A percentile compares a stretch with the other conserved stretches of the same genome.
phyloP scores from a whole-genome alignment of 352 stramenopile genomes.

The Phytophthora foliorum region DNA sequence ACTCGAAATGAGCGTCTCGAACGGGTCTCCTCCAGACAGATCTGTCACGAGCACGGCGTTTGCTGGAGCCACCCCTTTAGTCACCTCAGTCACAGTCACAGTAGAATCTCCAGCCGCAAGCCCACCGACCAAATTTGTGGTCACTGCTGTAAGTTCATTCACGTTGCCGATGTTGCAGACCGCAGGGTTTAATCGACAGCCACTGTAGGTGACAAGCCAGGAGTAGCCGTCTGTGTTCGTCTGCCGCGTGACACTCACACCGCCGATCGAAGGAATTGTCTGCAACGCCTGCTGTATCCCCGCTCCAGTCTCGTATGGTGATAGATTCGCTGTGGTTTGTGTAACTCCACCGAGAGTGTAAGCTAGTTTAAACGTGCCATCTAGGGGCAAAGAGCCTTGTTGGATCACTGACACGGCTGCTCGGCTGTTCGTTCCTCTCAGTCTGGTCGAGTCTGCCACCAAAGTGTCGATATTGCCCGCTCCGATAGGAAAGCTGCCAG shows the following conservation, averaged over 20 bases:
- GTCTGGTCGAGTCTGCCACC: conserved; percentile 45
- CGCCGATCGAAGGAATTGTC: conserved; percentile 57
- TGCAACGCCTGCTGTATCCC: conserved; percentile 62
- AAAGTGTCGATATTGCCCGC: conserved; percentile 68
- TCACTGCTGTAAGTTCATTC: conserved; percentile 55
- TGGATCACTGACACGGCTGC: conserved; percentile 44
- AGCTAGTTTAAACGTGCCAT: conserved; percentile 69
- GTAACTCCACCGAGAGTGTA: conserved; percentile 48
- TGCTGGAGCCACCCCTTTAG: conserved; percentile 61
- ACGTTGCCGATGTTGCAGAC: conserved; percentile 95
- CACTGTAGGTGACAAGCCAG: conserved; percentile 93
- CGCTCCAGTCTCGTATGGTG: conserved; percentile 57
- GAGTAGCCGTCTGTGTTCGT: conserved; percentile 80
- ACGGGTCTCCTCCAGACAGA: conserved; percentile 80
- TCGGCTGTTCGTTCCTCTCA: conserved; percentile 59
- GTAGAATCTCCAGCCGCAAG: conserved; percentile 41
- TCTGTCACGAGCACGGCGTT: conserved; percentile 74
- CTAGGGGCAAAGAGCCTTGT: conserved; percentile 65
- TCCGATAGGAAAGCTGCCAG: conserved; percentile 92
- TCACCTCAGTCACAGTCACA: conserved; percentile 61
- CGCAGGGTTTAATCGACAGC: conserved; percentile 67
- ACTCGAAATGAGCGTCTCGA: conserved; percentile 62
- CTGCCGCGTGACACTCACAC: conserved; percentile 69
- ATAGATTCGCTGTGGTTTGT: conserved; percentile 56
- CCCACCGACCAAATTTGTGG: conserved; percentile 59